Evolutionary conservation across 176 grass and related monocot species (phyloP).

Genomic region (Eremochloa ophiuroides): DNA sequence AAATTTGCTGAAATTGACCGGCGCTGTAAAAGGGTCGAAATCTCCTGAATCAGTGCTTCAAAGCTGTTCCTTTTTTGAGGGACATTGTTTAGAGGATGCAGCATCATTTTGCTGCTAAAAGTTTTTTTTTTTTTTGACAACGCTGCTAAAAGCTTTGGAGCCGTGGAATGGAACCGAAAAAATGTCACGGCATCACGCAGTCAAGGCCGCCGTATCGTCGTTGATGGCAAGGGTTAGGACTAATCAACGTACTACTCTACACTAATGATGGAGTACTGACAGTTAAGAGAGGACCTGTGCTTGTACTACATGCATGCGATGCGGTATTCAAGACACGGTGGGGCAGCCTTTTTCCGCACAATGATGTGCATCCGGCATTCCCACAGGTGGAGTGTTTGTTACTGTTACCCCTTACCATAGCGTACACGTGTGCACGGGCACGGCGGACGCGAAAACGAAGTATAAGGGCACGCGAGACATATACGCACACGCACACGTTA

Average conservation of each 20-base stretch:
- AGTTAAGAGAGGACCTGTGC: no score
- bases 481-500: no score
- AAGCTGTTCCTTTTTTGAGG: conserved; percentile 18
- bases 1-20: neutral
- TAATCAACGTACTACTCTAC: neutral
- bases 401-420: no score
- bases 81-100: neutral
- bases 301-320: no score
- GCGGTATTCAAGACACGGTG: no score
- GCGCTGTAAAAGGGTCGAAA: neutral
- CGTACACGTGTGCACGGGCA: no score
- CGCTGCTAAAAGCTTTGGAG: neutral
- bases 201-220: neutral
- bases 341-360: no score
- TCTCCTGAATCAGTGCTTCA: conserved; percentile 39
- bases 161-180: neutral
- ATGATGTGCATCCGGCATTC: no score
- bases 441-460: no score
- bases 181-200: neutral
- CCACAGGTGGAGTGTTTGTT: no score
- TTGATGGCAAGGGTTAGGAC: neutral
- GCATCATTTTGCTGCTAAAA: neutral
- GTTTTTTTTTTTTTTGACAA: no score
- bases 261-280: neutral
- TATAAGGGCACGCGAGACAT: no score